Evolutionary conservation across 371 early-diverging fungal species (phyloP), one percentile per base, ranked within the genome.

Genomic region (Chytridiales sp.): DNA sequence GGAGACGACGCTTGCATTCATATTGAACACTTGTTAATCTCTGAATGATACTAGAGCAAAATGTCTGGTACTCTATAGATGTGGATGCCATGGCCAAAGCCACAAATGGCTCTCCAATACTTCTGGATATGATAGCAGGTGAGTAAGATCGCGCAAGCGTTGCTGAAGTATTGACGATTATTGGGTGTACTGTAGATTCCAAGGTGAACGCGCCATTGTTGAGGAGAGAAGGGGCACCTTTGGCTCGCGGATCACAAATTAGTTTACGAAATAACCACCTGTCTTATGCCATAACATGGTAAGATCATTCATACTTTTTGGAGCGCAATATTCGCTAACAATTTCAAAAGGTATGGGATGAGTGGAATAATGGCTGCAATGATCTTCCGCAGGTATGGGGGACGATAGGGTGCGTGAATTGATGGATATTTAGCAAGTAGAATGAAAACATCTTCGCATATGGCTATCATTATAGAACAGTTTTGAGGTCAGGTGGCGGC

Each of bases 231-330:
- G 86, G 86, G 17, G 78, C 87, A 32, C 93, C 93, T 0, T 77
- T 91, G 2, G 87, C 89, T 19, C 79, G 87, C 42, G 77, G 82
- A 1, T 79, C 86, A 29, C 73, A 76, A 4, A 84, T 93, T 9
- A 89, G 87, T 41, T 75, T 94, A 27, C 78, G 87, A 26, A 95
- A 95, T 71, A 83, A 87, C 66, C 95, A 95, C 70, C 65, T 89
- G 30, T 85, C 88, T 67, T 95, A 95, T 53, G 81, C 90, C 40
- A 74, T 93, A 32, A 94, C 93, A 9, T 95, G 95, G 95, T 90
- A 84, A 43, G 62, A 51, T 39, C 8, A 9, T 4, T 9, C 30
- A 48, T 26, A 29, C 48, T n/a, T n/a, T n/a, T n/a, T n/a, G n/a
- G n/a, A n/a, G n/a, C n/a, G n/a, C n/a, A n/a, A n/a, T n/a, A n/a